Evolutionary conservation across 495 filamentous ascomycete genomes (phyloP), one percentile per base, ranked within the genome.

Genomic region (Podospora pseudopauciseta): DNA sequence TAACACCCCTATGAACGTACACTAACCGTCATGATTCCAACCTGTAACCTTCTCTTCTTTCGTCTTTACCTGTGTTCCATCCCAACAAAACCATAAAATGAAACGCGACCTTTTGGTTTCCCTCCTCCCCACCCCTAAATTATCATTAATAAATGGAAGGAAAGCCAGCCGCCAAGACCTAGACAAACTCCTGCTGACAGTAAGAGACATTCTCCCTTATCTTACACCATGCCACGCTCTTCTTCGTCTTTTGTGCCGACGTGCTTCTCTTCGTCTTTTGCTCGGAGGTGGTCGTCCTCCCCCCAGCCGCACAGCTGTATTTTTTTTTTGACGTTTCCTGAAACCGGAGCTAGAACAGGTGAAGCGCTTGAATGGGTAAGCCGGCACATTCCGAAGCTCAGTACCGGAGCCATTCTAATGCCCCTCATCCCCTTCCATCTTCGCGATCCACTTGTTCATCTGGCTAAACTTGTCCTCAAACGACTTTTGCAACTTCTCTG

Each of bases 371-470:
- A 32, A 60, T 16, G 61, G 23, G 34, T 16, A 66, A 39, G 34
- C 18, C 1, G n/a, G 53, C 3, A 60, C 15, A 44, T 53, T 26
- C 9, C 39, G 1, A 49, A 49, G 39, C 39, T 49, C 2, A 49
- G 0, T 11, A 49, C 39, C 39, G 13, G 39, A 49, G 39, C 39
- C 39, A 49, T 59, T 18, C 67, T 70, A 80, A 28, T 74, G 61
- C 19, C 65, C 74, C 68, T 83, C 80, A 5, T 82, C 74, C 4
- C 79, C 80, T 7, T 79, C 75, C 77, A 83, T 76, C 75, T 85
- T 85, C 6, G 77, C 53, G 9, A 85, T 78, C 82, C 81, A 84
- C 66, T 85, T 85, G 30, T 78, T 70, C 81, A 85, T 83, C 62
- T 80, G 77, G 4, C 68, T 67, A 54, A 76, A 84, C 69, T 84